Conservation (phyloP, 306 rosid species). For the Bauhinia variegata region DNA sequence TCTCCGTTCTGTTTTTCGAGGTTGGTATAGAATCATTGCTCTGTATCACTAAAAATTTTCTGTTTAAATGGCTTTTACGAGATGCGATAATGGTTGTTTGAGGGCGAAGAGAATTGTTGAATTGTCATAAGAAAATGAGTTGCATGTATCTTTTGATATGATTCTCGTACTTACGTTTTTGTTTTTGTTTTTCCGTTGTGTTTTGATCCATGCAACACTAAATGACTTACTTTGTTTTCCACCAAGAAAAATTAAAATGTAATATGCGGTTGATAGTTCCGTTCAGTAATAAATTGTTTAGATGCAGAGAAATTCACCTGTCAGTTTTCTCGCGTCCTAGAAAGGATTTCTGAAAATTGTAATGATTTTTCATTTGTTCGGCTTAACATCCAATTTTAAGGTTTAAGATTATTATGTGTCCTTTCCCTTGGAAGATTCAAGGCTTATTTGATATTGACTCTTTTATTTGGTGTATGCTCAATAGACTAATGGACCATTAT, state of each 20-base stretch:
- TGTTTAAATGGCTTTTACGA: conserved; percentile 16
- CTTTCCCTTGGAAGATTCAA: too few species aligned
- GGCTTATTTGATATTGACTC: too few species aligned
- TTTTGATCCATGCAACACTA: not conserved
- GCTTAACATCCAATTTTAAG: not conserved
- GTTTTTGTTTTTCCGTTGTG: not conserved
- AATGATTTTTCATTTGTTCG: not conserved
- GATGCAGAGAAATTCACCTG: not conserved
- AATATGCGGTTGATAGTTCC: not conserved
- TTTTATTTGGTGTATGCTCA: too few species aligned
- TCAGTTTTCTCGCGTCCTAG: not conserved
- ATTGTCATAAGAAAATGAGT: too few species aligned
- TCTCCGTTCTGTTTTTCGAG: not conserved
- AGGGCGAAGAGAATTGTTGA: not conserved
- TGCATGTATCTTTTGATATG: too few species aligned
- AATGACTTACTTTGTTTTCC: not conserved
- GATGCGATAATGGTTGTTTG: conserved; percentile 7
- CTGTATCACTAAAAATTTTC: conserved; percentile 4
- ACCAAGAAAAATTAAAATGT: not conserved
- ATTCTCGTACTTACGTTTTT: too few species aligned
- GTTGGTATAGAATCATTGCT: conserved; percentile 2
- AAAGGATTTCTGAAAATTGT: not conserved
- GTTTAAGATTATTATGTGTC: not conserved
- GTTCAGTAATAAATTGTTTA: conserved; percentile 6
- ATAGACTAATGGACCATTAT: too few species aligned